These are phyloP conservation scores for Picochlorum sp. DNA, from an alignment of 139 green algal species.

Conservation along the genomic window DNA sequence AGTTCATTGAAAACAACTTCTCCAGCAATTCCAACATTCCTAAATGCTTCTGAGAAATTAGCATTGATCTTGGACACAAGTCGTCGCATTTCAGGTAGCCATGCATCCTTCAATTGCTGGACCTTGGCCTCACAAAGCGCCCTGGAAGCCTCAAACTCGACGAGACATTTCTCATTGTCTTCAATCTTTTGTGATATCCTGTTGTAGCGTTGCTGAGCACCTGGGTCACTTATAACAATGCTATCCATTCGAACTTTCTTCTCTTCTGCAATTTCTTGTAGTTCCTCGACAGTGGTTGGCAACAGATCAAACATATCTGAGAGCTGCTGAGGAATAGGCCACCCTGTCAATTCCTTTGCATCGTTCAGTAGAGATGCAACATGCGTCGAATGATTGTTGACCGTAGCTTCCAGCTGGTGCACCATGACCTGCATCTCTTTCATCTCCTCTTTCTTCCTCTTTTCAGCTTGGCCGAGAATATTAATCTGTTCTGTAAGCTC, in stretches of 20 bases:
- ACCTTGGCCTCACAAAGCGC: conserved; percentile 11
- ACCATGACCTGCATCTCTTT: neutral
- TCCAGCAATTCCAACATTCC: conserved; percentile 55
- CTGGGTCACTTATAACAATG: conserved; percentile 63
- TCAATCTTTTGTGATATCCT: neutral
- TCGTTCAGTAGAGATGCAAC: neutral
- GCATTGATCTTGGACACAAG: conserved; percentile 61
- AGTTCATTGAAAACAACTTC: conserved; percentile 61
- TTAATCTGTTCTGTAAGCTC: conserved; percentile 7
- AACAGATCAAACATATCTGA: neutral
- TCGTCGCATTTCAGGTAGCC: conserved; percentile 65
- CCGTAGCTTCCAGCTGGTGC: neutral
- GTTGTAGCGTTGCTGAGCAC: conserved; percentile 47
- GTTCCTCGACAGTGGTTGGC: neutral
- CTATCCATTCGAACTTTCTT: conserved; percentile 28
- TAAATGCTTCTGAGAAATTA: conserved; percentile 69
- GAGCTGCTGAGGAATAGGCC: neutral
- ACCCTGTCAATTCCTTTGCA: conserved; percentile 1
- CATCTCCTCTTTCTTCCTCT: neutral
- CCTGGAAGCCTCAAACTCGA: neutral
- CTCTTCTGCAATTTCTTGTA: neutral
- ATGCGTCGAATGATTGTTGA: conserved; percentile 5
- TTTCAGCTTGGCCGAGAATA: neutral
- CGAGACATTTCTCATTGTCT: neutral
- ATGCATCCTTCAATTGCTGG: conserved; percentile 36